Percentiles rank a stretch among this genome's conserved stretches.
phyloP scores from a whole-genome alignment of 495 filamentous ascomycete genomes.

The Neurospora sp. region DNA sequence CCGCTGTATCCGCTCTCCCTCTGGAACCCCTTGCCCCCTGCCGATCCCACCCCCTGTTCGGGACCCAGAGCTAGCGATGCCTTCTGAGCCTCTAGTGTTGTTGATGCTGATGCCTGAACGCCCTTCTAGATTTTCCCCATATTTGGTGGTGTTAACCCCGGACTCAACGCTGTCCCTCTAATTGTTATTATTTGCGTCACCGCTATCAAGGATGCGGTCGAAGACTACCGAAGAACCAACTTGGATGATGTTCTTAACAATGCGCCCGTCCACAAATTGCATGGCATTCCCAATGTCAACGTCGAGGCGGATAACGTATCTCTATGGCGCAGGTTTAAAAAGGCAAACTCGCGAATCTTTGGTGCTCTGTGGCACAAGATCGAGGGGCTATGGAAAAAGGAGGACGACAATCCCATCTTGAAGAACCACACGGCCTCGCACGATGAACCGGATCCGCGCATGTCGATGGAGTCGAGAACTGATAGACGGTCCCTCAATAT shows the following conservation, averaged over 20 bases:
- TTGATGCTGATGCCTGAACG: conserved; percentile 1
- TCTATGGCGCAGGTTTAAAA: conserved; percentile 84
- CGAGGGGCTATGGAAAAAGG: conserved; percentile 34
- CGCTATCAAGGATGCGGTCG: conserved; percentile 90
- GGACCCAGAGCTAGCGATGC: background rate
- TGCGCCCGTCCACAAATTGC: conserved; percentile 79
- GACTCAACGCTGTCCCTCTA: conserved; percentile 78
- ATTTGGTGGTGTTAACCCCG: conserved; percentile 87
- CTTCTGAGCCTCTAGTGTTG: conserved; percentile 2
- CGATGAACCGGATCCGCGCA: conserved; percentile 45
- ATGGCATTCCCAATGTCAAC: conserved; percentile 90
- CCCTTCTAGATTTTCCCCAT: conserved; percentile 76
- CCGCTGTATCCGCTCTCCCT: background rate
- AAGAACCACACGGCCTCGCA: conserved; percentile 22
- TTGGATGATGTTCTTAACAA: conserved; percentile 96
- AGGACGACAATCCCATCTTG: conserved; percentile 14
- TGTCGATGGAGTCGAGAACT: conserved; percentile 55
- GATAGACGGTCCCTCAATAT: conserved; percentile 51
- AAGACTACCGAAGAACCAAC: conserved; percentile 88
- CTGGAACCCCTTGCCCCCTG: background rate
- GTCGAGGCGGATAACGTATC: conserved; percentile 77
- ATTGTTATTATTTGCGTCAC: conserved; percentile 93
- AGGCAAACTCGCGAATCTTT: conserved; percentile 63
- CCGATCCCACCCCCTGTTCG: background rate
- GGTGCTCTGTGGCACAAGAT: conserved; percentile 42